phyloP scores from a whole-genome alignment of 345 rosid species.

The Arabis hirsuta region DNA sequence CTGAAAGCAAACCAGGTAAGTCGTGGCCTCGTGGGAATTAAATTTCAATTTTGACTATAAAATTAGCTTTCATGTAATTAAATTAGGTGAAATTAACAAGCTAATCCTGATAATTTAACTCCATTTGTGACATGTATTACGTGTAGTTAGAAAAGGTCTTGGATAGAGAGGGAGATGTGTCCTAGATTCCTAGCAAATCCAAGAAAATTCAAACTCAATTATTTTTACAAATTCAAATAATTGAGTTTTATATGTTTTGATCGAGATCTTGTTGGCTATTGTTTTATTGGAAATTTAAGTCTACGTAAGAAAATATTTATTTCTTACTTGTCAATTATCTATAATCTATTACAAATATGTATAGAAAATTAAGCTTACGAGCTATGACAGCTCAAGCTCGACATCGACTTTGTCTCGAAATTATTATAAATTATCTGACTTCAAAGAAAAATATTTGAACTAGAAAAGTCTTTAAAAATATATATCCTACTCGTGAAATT shows the following conservation, averaged over 20 bases:
- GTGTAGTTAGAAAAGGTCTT: conserved; percentile 16
- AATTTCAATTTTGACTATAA: neutral
- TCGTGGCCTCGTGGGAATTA: neutral
- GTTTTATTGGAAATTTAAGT: neutral
- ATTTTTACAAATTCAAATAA: neutral
- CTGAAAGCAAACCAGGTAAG: neutral
- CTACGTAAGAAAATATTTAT: neutral
- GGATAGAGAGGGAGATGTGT: conserved; percentile 8
- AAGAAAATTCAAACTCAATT: conserved; percentile 1
- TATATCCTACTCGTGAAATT: neutral
- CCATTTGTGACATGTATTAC: conserved; percentile 12
- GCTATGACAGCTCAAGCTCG: conserved; percentile 5
- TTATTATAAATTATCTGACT: conserved; percentile 1
- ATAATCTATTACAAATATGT: neutral
- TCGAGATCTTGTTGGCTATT: conserved; percentile 20
- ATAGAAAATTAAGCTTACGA: neutral
- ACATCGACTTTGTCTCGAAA: neutral
- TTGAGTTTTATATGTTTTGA: conserved; percentile 6
- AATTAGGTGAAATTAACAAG: neutral
- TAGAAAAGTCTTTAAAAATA: neutral
- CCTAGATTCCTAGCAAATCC: conserved; percentile 20
- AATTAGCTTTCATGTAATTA: conserved; percentile 12
- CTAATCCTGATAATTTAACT: neutral
- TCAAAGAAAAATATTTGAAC: neutral
- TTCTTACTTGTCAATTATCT: neutral